A percentile compares a stretch with the other conserved stretches of the same genome.
Evolutionary conservation across 2,329 filamentous ascomycete species (phyloP).

Genomic region (Fusarium hostae): DNA sequence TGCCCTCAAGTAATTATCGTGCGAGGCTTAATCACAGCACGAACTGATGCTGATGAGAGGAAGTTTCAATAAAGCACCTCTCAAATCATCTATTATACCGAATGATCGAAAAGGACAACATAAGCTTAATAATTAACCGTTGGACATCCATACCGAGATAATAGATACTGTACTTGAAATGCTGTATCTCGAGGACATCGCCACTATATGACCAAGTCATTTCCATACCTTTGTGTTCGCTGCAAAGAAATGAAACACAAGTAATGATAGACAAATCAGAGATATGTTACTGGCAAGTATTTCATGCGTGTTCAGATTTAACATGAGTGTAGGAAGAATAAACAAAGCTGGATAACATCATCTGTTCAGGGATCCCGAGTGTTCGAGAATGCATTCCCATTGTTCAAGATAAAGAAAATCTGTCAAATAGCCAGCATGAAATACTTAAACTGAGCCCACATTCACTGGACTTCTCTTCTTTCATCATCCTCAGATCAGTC

Average conservation of each 20-base stretch:
- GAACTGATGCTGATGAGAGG: neutral
- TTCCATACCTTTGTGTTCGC: neutral
- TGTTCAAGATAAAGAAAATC: neutral
- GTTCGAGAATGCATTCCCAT: neutral
- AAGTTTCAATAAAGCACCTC: neutral
- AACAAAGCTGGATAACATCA: neutral
- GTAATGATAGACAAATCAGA: neutral
- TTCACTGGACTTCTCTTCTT: neutral
- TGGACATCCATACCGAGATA: fast-evolving
- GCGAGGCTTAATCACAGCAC: neutral
- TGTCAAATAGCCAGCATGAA: neutral
- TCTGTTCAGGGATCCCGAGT: neutral
- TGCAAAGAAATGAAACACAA: neutral
- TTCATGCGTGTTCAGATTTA: neutral
- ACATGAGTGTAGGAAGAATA: neutral
- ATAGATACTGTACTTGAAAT: neutral
- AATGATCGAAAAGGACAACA: too few relatives aligned
- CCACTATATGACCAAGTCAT: neutral
- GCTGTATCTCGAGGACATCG: neutral
- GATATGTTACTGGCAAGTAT: neutral
- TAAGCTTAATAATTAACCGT: too few relatives aligned
- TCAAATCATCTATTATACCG: too few relatives aligned
- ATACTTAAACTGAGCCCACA: neutral
- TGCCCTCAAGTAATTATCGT: neutral
- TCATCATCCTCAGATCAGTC: neutral